A percentile compares a stretch with the other conserved stretches of the same genome.
These are phyloP conservation scores for Piper longum DNA, from an alignment of 164 flowering plant genomes.

Conservation along the genomic window DNA sequence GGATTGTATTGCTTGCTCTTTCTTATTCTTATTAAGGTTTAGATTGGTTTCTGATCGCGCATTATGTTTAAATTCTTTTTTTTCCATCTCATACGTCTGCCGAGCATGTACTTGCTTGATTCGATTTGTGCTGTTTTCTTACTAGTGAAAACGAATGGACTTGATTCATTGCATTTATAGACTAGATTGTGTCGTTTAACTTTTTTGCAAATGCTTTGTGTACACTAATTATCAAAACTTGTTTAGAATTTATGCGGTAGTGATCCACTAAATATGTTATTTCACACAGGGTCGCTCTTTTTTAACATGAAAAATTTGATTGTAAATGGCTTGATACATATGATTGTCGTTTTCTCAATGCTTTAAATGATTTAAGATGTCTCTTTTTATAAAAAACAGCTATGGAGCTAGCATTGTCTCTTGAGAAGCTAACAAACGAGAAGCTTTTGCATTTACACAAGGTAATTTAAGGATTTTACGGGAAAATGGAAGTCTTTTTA, in stretches of 20 bases:
- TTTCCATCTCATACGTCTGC: too few species aligned
- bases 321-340: background rate
- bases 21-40: background rate
- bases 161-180: too few species aligned
- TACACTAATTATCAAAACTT: too few species aligned
- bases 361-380: background rate
- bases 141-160: background rate
- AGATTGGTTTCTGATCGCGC: background rate
- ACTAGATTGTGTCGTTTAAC: too few species aligned
- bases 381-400: slow-evolving; percentile 2
- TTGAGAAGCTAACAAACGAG: slow-evolving; percentile 13
- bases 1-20: background rate
- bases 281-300: too few species aligned
- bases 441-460: slow-evolving; percentile 10
- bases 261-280: too few species aligned
- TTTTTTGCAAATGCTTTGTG: too few species aligned
- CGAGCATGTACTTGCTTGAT: too few species aligned
- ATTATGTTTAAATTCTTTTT: too few species aligned
- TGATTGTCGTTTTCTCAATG: background rate
- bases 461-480: background rate
- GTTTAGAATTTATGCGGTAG: too few species aligned
- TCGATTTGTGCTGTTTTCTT: background rate
- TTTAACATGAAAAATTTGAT: background rate
- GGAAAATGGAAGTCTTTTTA: background rate
- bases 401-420: slow-evolving; percentile 13